Percentiles rank a stretch among this genome's conserved stretches.
phyloP scores from a whole-genome alignment of 2,329 filamentous ascomycete species.

The Hymenoscyphus albidus region DNA sequence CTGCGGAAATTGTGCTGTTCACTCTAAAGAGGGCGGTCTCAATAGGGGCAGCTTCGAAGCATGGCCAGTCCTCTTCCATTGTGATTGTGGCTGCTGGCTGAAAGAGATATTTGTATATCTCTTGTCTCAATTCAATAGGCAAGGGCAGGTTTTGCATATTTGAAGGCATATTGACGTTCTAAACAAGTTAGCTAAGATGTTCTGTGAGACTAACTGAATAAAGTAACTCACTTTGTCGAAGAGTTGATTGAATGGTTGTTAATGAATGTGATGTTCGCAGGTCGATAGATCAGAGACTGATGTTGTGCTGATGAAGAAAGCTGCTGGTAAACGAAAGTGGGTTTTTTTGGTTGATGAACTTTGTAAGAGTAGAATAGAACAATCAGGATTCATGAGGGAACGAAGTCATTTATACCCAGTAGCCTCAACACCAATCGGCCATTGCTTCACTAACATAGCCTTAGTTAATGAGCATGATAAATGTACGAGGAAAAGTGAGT shows the following conservation, averaged over 20 bases:
- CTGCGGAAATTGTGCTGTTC: neutral
- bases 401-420: no score
- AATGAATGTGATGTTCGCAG: no score
- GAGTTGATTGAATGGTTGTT: neutral
- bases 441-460: no score
- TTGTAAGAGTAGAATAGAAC: no score
- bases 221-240: neutral
- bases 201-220: neutral
- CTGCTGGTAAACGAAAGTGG: no score
- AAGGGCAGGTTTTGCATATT: neutral
- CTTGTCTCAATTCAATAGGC: neutral
- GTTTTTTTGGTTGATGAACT: no score
- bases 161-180: neutral
- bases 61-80: neutral
- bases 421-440: no score
- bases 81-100: neutral
- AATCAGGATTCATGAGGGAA: no score
- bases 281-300: no score
- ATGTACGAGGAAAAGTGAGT: no score
- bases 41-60: neutral
- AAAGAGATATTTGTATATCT: neutral
- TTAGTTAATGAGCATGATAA: no score
- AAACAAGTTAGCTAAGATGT: neutral
- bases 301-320: no score
- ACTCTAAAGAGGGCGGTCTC: neutral